Percentiles rank a stretch among this genome's conserved stretches.
These are phyloP conservation scores for Diaporthe ampelina DNA, from an alignment of 2,329 filamentous ascomycete species.

Conservation along the genomic window DNA sequence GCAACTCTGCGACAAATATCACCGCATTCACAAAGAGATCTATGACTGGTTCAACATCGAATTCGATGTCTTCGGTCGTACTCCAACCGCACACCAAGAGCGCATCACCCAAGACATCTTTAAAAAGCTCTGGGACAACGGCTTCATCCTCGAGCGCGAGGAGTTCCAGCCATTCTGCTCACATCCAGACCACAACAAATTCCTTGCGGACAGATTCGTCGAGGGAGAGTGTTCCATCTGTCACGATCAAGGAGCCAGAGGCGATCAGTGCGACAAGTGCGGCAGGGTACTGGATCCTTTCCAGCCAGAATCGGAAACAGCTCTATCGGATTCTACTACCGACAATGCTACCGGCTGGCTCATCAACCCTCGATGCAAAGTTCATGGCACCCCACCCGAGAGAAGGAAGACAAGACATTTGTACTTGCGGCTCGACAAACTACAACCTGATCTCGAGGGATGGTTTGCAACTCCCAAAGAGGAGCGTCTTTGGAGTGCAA, in stretches of 20 bases:
- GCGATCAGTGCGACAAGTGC: constrained; percentile 73
- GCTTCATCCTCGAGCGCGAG: constrained; percentile 87
- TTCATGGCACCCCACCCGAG: constrained; percentile 86
- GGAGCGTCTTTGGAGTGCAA: constrained; percentile 83
- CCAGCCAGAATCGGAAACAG: constrained; percentile 67
- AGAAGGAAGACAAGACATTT: constrained; percentile 89
- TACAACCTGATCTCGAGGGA: no score
- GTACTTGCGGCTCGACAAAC: constrained; percentile 88
- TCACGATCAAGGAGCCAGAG: constrained; percentile 77
- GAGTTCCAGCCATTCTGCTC: constrained; percentile 91
- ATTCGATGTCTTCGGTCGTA: constrained; percentile 96
- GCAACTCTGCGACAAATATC: constrained; percentile 92
- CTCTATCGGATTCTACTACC: no score
- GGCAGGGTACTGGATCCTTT: constrained; percentile 80
- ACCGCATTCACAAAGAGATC: constrained; percentile 88
- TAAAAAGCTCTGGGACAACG: constrained; percentile 86
- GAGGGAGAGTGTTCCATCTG: constrained; percentile 85
- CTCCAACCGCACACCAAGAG: constrained; percentile 89
- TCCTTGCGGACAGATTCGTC: constrained; percentile 88
- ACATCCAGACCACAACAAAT: constrained; percentile 76
- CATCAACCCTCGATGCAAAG: constrained; percentile 87
- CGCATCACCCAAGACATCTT: constrained; percentile 96
- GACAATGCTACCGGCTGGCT: no score
- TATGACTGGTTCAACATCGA: constrained; percentile 97
- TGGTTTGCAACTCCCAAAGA: no score